phyloP scores from a whole-genome alignment of 176 grass and related monocot species.

The Triticum aestivum region IWGSC_CS_RefSeq_v2.1 NC_057805.1:434256341-434256840 shows the following conservation, averaged over 20 bases:
- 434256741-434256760: slow-evolving; percentile 28
- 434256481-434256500: too few relatives aligned
- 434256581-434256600: neutral
- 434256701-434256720: too few relatives aligned
- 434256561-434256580: neutral
- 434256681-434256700: neutral
- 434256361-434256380: too few relatives aligned
- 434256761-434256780: slow-evolving; percentile 33
- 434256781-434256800: slow-evolving; percentile 36
- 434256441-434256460: too few relatives aligned
- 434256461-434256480: too few relatives aligned
- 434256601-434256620: neutral
- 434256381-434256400: too few relatives aligned
- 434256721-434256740: neutral
- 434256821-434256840: slow-evolving; percentile 8
- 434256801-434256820: neutral
- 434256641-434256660: neutral
- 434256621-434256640: neutral
- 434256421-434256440: too few relatives aligned
- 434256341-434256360: too few relatives aligned
- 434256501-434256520: neutral
- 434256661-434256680: neutral
- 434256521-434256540: too few relatives aligned
- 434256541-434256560: neutral
- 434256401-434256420: too few relatives aligned